Conservation (phyloP, 1,139 yeast species). For the Suhomyces chickasaworum region DNA sequence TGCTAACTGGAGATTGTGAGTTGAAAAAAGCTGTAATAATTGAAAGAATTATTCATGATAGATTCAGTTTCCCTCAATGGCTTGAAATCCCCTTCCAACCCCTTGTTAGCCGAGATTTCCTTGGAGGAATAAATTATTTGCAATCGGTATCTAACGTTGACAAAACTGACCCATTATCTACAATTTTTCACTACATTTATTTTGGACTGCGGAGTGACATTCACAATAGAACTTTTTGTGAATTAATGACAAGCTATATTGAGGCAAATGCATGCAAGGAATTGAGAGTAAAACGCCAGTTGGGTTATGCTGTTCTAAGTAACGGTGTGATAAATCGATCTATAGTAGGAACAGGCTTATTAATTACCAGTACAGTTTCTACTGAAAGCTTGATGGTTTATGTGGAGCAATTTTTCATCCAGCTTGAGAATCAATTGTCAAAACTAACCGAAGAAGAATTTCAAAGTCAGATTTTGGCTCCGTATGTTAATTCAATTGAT, state of each 20-base stretch:
- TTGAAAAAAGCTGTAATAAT: constrained; percentile 13
- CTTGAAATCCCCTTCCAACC: not conserved
- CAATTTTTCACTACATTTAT: constrained; percentile 55
- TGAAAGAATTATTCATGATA: constrained; percentile 16
- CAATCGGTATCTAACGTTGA: constrained; percentile 30
- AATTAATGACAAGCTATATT: constrained; percentile 47
- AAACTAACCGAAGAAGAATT: constrained; percentile 36
- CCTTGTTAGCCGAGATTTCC: constrained; percentile 37
- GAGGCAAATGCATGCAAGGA: constrained; percentile 43
- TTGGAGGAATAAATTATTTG: constrained; percentile 35
- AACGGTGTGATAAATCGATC: constrained; percentile 54
- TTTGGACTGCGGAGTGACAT: constrained; percentile 48
- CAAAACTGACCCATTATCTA: constrained; percentile 49
- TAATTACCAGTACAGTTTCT: constrained; percentile 43
- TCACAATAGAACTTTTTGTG: constrained; percentile 38
- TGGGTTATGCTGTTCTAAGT: constrained; percentile 51
- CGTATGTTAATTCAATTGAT: constrained; percentile 34
- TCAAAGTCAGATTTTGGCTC: constrained; percentile 29
- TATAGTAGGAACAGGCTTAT: constrained; percentile 58
- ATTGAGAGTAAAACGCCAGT: constrained; percentile 52
- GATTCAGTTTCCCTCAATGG: not conserved
- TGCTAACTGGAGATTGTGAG: constrained; percentile 53
- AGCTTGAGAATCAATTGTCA: constrained; percentile 33
- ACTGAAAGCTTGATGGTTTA: constrained; percentile 32
- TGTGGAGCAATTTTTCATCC: constrained; percentile 48